Percentiles rank a stretch among this genome's conserved stretches.
These are phyloP conservation scores for Hemileccinum rubropunctum DNA, from an alignment of 768 basidiomycete genomes.

Conservation along the genomic window DNA sequence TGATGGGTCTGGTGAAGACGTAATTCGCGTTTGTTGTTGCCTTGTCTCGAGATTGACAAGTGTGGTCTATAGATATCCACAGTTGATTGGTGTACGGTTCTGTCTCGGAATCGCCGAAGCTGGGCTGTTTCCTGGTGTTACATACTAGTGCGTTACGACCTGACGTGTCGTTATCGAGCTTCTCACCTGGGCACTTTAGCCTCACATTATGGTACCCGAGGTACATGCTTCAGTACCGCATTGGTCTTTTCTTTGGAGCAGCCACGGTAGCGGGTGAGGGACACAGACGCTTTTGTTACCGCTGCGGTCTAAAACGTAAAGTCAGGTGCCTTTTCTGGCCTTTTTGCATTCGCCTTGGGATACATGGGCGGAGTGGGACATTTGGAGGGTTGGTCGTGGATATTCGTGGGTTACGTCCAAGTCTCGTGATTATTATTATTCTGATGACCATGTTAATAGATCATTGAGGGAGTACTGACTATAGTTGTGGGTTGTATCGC, in stretches of 20 bases:
- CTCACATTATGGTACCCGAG: constrained; percentile 70
- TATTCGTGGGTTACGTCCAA: constrained; percentile 44
- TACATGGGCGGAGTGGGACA: constrained; percentile 48
- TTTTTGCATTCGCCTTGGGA: constrained; percentile 54
- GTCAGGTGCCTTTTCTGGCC: constrained; percentile 52
- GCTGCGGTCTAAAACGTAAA: background rate
- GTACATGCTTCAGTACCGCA: constrained; percentile 54
- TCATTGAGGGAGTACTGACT: constrained; percentile 49
- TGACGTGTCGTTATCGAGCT: background rate
- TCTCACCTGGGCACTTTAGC: constrained; percentile 25
- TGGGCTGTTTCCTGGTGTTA: constrained; percentile 70
- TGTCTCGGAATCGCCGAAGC: constrained; percentile 67
- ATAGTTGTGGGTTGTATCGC: constrained; percentile 53
- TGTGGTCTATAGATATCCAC: constrained; percentile 46
- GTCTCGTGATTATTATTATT: background rate
- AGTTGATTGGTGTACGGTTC: constrained; percentile 56
- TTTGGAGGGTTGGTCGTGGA: constrained; percentile 63
- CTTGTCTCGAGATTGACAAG: background rate
- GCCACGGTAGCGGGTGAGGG: constrained; percentile 52
- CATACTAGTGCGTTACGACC: constrained; percentile 55
- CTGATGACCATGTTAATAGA: background rate
- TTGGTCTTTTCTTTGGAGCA: constrained; percentile 64
- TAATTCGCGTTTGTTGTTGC: constrained; percentile 19
- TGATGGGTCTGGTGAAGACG: constrained; percentile 71
- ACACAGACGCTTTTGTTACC: background rate